These are phyloP conservation scores for Camelina sativa DNA, from an alignment of 345 rosid genomes.

Conservation along the genomic window DNA sequence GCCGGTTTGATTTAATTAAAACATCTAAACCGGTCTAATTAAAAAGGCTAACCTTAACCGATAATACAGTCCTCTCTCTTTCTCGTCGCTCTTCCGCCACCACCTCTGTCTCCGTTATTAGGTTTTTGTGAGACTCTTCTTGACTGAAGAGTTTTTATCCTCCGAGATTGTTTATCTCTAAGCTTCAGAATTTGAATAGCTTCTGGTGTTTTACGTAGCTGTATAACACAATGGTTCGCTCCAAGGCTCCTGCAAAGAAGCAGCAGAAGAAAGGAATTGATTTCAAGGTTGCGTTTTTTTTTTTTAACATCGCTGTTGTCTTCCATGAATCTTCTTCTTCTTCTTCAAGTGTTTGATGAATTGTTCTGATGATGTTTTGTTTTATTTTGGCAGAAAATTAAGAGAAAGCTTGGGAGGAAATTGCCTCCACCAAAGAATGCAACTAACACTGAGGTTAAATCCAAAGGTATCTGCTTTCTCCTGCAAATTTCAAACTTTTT, in stretches of 20 bases:
- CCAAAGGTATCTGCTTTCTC: conserved; percentile 63
- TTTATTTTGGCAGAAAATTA: conserved; percentile 67
- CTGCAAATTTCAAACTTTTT: not conserved
- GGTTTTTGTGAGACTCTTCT: conserved; percentile 9
- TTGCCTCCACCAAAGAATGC: conserved; percentile 89
- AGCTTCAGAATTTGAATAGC: not conserved
- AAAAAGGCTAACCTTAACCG: conserved; percentile 5
- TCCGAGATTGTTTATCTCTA: not conserved
- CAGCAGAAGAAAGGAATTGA: conserved; percentile 82
- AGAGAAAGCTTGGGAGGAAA: conserved; percentile 84
- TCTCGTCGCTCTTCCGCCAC: conserved; percentile 32
- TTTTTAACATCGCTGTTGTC: not conserved
- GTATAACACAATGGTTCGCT: conserved; percentile 52
- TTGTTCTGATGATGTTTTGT: not conserved
- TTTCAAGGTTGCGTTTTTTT: conserved; percentile 57
- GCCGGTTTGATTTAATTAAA: not conserved
- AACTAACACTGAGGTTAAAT: conserved; percentile 84
- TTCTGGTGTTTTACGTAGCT: conserved; percentile 7
- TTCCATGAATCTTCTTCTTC: not conserved
- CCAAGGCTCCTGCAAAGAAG: conserved; percentile 75
- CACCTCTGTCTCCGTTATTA: conserved; percentile 26
- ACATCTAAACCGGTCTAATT: conserved; percentile 2
- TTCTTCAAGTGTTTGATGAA: not conserved
- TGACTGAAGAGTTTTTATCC: not conserved
- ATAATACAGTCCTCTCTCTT: not conserved